Base-by-base conservation (phyloP, 2,329 filamentous ascomycete species). In the Periconia sp. region DNA sequence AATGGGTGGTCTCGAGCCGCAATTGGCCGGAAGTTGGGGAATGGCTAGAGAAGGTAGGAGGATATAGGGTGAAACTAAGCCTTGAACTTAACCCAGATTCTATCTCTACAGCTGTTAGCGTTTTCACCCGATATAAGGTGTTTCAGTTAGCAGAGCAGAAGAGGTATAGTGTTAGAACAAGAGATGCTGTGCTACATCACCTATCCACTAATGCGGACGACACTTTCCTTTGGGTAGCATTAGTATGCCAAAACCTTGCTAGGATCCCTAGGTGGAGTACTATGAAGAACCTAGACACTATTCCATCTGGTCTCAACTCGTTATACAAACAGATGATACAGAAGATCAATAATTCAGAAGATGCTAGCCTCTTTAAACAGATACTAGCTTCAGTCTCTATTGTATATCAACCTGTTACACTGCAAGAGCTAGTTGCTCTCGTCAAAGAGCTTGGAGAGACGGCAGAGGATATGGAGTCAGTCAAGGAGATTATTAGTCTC, bases 21-120 rank as follows among this genome's bases (percentile, higher is more conserved):
- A 75, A 77, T 13, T 62, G 48, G 57, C 54, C 19, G 16, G 43
- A 0, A 0, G 74, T 78, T 32, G 60, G 73, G 33, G 43, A 64
- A n/a, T 25, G 28, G 1, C 46, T 77, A 3, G 43, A 48, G 5
- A 12, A 10, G 3, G 36, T 39, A 0, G 24, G 36, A 4, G 24
- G 36, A 4, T 29, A 61, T 5, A 59, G 56, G n/a, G n/a, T 51
- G 4, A 59, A 43, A 22, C 33, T 74, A 1, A 39, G 37, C 19
- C 63, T 56, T 13, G 52, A 76, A 19, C 42, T 22, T 7, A 25
- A 25, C 12, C 7, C 23, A 25, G 23, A 25, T 7, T 25, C 23
- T 12, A 12, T 25, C 7, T 25, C 23, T 8, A 25, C 7, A 12
- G 23, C 23, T 25, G 23, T 25, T 12, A 25, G 23, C 23, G 12